Evolutionary conservation across 805 yeast genomes (phyloP), one percentile per base, ranked within the genome.

Genomic region (Kazachstania taianensis): DNA sequence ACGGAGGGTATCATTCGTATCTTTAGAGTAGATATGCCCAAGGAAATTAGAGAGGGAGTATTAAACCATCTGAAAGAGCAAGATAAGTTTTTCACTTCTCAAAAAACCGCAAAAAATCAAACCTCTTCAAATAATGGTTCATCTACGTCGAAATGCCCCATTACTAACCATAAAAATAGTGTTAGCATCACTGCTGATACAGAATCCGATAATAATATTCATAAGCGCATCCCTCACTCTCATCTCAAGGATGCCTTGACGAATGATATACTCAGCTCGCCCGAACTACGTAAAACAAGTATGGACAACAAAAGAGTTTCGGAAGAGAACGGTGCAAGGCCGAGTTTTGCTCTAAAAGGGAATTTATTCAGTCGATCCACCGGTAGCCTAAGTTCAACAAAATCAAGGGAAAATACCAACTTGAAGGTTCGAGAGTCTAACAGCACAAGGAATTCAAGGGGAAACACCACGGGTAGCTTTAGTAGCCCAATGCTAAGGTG

Each of bases 21-120:
- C 1, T 82, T 81, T 53, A 66, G 96, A 50, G 78, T 81, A 40
- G 96, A 85, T 54, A 67, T 78, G 36, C 78, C 87, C 0, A 63
- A 71, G 35, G 47, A 51, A 10, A 55, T 63, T n/a, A 50, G 77
- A 40, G 62, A 63, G 32, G 41, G 46, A 5, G 43, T 65, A 2
- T 39, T 61, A 9, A 33, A 44, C 7, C 43, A 41, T 29, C 36
- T 51, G 20, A 37, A 42, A 25, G 22, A 13, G 8, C 20, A 29
- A 4, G 19, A 17, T 17, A 3, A 14, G 20, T 4, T 20, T 19
- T 7, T 12, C 20, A 42, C 36, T 15, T 27, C 7, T 5, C 20
- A 16, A 3, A 17, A 9, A 13, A 30, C 26, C 16, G 25, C 24
- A 9, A 22, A 36, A 13, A 38, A 40, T 20, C 12, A 37, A 3